Evolutionary conservation across 2,329 filamentous ascomycete genomes (phyloP).

Genomic region (Penicillium occitanis): DNA sequence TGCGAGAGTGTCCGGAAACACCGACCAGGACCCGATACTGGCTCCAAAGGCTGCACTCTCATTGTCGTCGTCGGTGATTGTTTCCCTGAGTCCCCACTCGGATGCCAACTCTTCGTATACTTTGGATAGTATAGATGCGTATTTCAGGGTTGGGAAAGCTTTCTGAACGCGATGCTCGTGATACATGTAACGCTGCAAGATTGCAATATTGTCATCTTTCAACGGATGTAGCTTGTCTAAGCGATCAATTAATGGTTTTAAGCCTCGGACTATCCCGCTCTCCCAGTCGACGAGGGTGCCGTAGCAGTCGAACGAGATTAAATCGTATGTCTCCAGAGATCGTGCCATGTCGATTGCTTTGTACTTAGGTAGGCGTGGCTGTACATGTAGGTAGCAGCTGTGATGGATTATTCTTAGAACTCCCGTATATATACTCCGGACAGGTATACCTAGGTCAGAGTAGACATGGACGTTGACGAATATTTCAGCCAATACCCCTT

Average conservation of each 20-base stretch:
- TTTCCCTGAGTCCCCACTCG: conserved; percentile 12
- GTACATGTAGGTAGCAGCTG: too few relatives aligned
- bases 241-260: conserved; percentile 12
- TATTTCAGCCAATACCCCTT: background rate
- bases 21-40: conserved; percentile 14
- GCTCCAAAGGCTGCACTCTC: conserved; percentile 14
- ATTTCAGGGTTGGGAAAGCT: conserved; percentile 14
- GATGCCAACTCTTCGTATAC: conserved; percentile 13
- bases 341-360: background rate
- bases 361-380: too few relatives aligned
- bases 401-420: too few relatives aligned
- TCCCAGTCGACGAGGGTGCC: conserved; percentile 17
- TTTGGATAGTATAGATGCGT: conserved; percentile 15
- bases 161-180: conserved; percentile 11
- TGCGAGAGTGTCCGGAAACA: conserved; percentile 15
- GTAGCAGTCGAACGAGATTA: conserved; percentile 17
- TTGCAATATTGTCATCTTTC: conserved; percentile 10
- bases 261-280: conserved; percentile 9
- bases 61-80: background rate
- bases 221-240: conserved; percentile 11
- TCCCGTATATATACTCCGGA: too few relatives aligned
- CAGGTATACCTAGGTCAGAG: too few relatives aligned
- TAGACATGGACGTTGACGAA: background rate
- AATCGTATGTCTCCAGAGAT: conserved; percentile 11
- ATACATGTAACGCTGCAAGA: conserved; percentile 10